phyloP scores from a whole-genome alignment of 2,329 filamentous ascomycete species.

The Metarhizium brunneum region DNA sequence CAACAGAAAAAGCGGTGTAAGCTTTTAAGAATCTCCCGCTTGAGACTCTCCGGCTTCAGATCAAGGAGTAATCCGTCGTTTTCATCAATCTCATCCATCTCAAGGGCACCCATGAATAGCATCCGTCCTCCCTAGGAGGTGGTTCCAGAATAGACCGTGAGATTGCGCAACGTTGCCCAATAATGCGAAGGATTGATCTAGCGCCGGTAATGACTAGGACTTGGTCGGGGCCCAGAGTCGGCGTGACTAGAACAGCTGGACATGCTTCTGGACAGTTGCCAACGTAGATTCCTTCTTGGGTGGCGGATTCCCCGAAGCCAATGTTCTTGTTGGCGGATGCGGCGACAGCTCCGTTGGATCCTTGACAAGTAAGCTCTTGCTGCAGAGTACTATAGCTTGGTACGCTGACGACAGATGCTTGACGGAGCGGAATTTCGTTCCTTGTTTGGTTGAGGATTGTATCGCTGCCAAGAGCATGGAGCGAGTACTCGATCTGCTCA shows the following conservation, averaged over 20 bases:
- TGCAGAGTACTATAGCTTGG: constrained; percentile 16
- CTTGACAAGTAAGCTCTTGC: constrained; percentile 14
- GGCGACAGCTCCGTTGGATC: constrained; percentile 17
- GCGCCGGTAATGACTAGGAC: constrained; percentile 18
- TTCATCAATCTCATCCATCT: constrained; percentile 17
- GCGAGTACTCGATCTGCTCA: constrained; percentile 12
- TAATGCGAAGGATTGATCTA: constrained; percentile 19
- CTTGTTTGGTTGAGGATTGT: not conserved
- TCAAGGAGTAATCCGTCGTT: too few relatives aligned
- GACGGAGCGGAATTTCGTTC: constrained; percentile 3
- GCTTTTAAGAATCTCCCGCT: too few relatives aligned
- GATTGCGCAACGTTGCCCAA: constrained; percentile 11
- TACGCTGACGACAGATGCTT: constrained; percentile 10
- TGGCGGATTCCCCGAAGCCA: constrained; percentile 26
- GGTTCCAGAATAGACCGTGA: not conserved
- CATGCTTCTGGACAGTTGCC: constrained; percentile 24
- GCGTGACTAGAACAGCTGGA: constrained; percentile 23
- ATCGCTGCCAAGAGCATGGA: constrained; percentile 8
- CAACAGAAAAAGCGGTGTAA: too few relatives aligned
- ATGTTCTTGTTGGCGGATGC: constrained; percentile 24
- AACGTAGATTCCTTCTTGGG: constrained; percentile 26
- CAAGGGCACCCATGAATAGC: constrained; percentile 27
- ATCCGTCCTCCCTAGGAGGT: constrained; percentile 16
- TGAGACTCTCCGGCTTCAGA: too few relatives aligned
- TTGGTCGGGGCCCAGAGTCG: constrained; percentile 16